Evolutionary conservation across 306 rosid species (phyloP).

Genomic region (Trifolium repens): DNA sequence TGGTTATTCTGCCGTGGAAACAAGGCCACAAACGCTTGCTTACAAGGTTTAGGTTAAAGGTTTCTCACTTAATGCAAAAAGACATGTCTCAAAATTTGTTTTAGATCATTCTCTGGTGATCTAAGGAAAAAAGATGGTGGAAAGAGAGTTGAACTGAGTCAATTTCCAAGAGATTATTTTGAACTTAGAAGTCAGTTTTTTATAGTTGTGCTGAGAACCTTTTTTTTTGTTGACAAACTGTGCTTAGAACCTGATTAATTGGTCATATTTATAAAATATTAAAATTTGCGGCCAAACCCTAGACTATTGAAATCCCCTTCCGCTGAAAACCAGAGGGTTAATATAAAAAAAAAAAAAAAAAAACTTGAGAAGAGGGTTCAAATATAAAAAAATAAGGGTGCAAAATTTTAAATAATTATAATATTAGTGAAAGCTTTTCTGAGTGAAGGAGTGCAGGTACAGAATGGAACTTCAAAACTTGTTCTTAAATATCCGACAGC

Average conservation of each 20-base stretch:
- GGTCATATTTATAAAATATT: not conserved
- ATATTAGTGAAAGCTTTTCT: not conserved
- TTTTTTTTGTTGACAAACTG: too few relatives aligned
- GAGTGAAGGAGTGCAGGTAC: not conserved
- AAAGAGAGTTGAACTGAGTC: not conserved
- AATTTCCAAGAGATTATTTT: not conserved
- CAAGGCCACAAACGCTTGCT: not conserved
- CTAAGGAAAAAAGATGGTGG: not conserved
- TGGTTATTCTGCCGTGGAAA: too few relatives aligned
- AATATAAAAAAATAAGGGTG: not conserved
- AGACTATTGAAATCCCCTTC: too few relatives aligned
- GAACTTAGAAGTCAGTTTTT: not conserved
- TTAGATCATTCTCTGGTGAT: not conserved
- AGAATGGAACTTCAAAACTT: not conserved
- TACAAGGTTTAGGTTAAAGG: not conserved
- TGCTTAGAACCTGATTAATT: not conserved
- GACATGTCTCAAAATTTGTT: not conserved
- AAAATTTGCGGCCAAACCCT: too few relatives aligned
- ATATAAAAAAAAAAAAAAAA: not conserved
- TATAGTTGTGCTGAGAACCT: not conserved
- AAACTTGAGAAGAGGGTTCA: slow-evolving; percentile 2
- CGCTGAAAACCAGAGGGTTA: too few relatives aligned
- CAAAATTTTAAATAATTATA: not conserved
- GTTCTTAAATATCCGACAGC: not conserved
- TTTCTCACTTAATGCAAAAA: not conserved